Percentiles rank a stretch among this genome's conserved stretches.
Conservation (phyloP, 2,329 filamentous ascomycete genomes). For the Hymenoscyphus occultus region DNA sequence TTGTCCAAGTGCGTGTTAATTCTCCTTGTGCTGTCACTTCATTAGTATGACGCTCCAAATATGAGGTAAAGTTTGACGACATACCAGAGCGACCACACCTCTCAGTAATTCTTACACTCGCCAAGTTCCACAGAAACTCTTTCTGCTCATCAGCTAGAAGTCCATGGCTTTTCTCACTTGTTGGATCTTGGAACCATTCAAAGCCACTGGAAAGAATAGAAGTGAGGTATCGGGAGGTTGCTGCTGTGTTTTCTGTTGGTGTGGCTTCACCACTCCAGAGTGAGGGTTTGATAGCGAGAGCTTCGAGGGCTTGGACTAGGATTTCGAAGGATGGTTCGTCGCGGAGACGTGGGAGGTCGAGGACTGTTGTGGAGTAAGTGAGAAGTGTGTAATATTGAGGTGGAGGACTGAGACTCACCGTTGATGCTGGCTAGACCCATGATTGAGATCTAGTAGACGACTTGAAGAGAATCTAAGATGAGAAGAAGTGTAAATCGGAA, state of each 20-base stretch:
- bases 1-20: conserved; percentile 57
- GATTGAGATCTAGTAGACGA: not conserved
- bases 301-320: conserved; percentile 62
- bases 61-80: conserved; percentile 12
- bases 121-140: conserved; percentile 73
- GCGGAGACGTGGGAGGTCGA: conserved; percentile 82
- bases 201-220: conserved; percentile 44
- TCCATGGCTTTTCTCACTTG: conserved; percentile 28
- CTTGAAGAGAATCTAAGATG: too few relatives aligned
- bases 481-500: not conserved
- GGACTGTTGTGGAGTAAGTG: conserved; percentile 43
- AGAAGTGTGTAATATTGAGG: not conserved
- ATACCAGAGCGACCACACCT: conserved; percentile 73
- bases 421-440: conserved; percentile 9
- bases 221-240: conserved; percentile 35
- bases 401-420: not conserved
- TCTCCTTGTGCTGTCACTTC: conserved; percentile 55
- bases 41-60: not conserved
- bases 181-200: conserved; percentile 54
- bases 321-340: conserved; percentile 64
- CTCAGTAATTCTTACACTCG: conserved; percentile 77
- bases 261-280: conserved; percentile 51
- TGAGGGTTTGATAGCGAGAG: conserved; percentile 64
- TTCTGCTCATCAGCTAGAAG: conserved; percentile 54
- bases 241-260: not conserved